These are phyloP conservation scores for Tephrocybe sp. DNA, from an alignment of 768 basidiomycete genomes.

Conservation along the genomic window DNA sequence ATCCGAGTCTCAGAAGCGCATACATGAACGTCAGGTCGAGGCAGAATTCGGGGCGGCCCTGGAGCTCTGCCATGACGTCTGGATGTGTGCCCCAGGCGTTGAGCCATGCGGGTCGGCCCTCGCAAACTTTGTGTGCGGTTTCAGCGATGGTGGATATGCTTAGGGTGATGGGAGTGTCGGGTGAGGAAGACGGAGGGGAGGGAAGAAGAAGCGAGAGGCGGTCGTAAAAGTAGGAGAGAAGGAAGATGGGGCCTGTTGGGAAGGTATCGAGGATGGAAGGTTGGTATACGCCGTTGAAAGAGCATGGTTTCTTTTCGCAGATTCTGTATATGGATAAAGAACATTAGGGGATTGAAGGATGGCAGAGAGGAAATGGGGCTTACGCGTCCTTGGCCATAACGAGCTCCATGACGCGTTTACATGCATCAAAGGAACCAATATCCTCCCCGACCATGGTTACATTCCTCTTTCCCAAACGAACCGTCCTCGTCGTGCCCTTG, in stretches of 20 bases:
- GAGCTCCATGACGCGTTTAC: conserved; percentile 77
- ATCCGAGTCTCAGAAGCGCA: conserved; percentile 80
- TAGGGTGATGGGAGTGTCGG: conserved; percentile 10
- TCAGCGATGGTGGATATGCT: conserved; percentile 55
- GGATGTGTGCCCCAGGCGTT: conserved; percentile 38
- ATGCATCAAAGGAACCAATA: conserved; percentile 82
- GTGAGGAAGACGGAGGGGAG: background rate
- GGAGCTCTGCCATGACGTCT: conserved; percentile 56
- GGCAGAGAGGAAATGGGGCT: conserved; percentile 27
- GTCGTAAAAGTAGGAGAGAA: conserved; percentile 99
- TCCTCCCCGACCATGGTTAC: conserved; percentile 87
- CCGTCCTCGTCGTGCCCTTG: conserved; percentile 53
- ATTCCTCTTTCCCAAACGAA: conserved; percentile 60
- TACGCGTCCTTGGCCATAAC: conserved; percentile 95
- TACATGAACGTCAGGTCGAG: conserved; percentile 97
- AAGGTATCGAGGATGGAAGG: conserved; percentile 89
- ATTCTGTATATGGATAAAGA: conserved; percentile 40
- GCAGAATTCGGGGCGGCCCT: conserved; percentile 90
- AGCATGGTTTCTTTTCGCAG: conserved; percentile 91
- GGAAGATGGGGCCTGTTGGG: conserved; percentile 77
- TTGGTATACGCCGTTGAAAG: conserved; percentile 97
- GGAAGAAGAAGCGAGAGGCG: conserved; percentile 75
- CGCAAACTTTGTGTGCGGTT: conserved; percentile 72
- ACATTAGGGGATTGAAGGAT: background rate
- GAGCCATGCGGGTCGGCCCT: conserved; percentile 61